Evolutionary conservation across 306 rosid genomes (phyloP).

Genomic region (Begonia peltatifolia): DNA sequence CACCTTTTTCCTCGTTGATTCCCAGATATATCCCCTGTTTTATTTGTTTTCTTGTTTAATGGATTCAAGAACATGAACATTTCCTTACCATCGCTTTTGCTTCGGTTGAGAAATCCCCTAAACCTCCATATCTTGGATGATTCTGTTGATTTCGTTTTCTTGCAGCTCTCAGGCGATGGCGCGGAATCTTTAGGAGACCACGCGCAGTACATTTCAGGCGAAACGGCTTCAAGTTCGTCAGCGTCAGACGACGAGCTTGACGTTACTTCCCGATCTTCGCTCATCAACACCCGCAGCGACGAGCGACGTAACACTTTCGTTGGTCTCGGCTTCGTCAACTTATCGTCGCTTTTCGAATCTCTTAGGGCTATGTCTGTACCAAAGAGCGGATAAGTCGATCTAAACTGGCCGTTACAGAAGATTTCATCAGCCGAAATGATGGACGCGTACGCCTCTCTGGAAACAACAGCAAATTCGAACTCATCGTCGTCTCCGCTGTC

Average conservation of each 20-base stretch:
- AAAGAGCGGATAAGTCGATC: constrained; percentile 49
- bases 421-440: constrained; percentile 73
- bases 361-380: constrained; percentile 19
- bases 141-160: constrained; percentile 41
- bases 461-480: constrained; percentile 45
- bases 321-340: constrained; percentile 6
- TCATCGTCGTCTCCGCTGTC: constrained; percentile 16
- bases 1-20: too few relatives aligned
- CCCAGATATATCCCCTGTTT: not conserved
- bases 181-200: constrained; percentile 40
- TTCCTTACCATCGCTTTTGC: constrained; percentile 40
- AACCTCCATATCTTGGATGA: constrained; percentile 67
- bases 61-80: constrained; percentile 6
- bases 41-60: constrained; percentile 11
- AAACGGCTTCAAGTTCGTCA: constrained; percentile 35
- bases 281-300: constrained; percentile 58
- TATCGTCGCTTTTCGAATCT: constrained; percentile 1
- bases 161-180: constrained; percentile 11
- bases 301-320: constrained; percentile 18
- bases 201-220: constrained; percentile 41
- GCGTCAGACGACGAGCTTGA: constrained; percentile 50
- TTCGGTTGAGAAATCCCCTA: constrained; percentile 35
- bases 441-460: constrained; percentile 17
- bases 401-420: constrained; percentile 71
- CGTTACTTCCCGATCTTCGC: constrained; percentile 48